Base-by-base conservation (phyloP, 2,329 filamentous ascomycete genomes). In the Sporothrix brasiliensis region DNA sequence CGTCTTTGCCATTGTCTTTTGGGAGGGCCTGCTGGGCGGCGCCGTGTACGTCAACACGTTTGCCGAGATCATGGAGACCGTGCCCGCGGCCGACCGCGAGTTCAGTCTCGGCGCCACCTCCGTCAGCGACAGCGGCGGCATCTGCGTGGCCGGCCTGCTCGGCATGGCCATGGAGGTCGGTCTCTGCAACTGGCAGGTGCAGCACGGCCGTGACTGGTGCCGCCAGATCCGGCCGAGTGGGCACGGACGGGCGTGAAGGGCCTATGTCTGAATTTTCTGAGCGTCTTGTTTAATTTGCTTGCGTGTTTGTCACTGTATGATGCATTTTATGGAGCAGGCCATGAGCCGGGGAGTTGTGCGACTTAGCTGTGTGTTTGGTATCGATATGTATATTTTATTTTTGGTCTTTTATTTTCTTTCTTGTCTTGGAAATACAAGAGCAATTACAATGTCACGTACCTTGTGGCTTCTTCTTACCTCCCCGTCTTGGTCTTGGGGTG, bases 31-130 rank as follows among this genome's bases (percentile, higher is more conserved):
- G 14, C 83, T 99, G 0, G 95, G 95, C 0, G 95, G 95, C 0
- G 84, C 93, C 3, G 95, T 98, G 0, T 99, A 99, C 76, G 94
- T 98, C 72, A 97, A 94, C 76, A 97, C 94, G 0, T 99, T 98
- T 79, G 93, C 94, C 0, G 92, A 96, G 78, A 97, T 99, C 73
- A 91, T 93, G 78, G 93, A 97, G 76, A 89, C 89, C 7, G 89
- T 97, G 0, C 88, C 89, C 0, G 82, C 85, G 4, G 87, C 89
- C 44, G 93, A 97, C 68, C 86, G 94, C 6, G 95, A 99, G 80
- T 98, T 98, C 77, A 96, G 92, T 72, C 82, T 99, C 1, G 89
- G 92, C 0, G 94, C 94, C 0, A 95, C 93, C 2, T 96, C 91
- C 34, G 94, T 97, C 53, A 97, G 93, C 77, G 95, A 98, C 78